Percentiles rank a stretch among this genome's conserved stretches.
Evolutionary conservation across 345 rosid species (phyloP).

Genomic region (Bruguiera sexangula): DNA sequence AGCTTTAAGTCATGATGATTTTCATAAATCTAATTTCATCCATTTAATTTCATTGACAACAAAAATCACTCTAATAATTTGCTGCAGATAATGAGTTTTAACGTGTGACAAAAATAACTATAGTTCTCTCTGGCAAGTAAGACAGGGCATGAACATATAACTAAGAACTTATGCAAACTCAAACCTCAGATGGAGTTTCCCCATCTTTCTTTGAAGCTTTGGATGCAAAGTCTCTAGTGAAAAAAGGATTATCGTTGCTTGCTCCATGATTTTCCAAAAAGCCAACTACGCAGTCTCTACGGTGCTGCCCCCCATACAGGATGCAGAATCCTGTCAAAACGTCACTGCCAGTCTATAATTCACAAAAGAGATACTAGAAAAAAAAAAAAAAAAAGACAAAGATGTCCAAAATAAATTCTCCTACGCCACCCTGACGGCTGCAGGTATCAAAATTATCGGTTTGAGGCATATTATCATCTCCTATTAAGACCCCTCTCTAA

Average conservation of each 20-base stretch:
- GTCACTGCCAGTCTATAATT: conserved; percentile 14
- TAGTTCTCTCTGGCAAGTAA: too few species aligned
- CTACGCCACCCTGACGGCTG: too few species aligned
- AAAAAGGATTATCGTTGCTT: conserved; percentile 24
- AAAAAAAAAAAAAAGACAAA: too few species aligned
- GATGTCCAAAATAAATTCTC: background rate
- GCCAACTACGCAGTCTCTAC: conserved; percentile 18
- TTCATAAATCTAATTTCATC: background rate
- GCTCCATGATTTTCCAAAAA: conserved; percentile 17
- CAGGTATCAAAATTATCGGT: too few species aligned
- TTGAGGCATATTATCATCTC: background rate
- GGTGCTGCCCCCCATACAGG: conserved; percentile 21
- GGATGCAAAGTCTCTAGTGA: conserved; percentile 68
- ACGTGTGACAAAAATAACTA: too few species aligned
- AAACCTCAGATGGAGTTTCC: conserved; percentile 57
- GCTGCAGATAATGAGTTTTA: too few species aligned
- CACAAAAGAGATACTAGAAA: background rate
- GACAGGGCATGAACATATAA: background rate
- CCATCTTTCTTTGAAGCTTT: conserved; percentile 48
- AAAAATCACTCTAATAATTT: background rate
- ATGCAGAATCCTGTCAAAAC: conserved; percentile 41
- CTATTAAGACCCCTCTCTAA: background rate
- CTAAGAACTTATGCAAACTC: conserved; percentile 10
- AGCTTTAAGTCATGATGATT: background rate
- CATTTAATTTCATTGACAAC: background rate